Evolutionary conservation across 805 yeast species (phyloP).

Genomic region (Cyberlindnera americana): DNA sequence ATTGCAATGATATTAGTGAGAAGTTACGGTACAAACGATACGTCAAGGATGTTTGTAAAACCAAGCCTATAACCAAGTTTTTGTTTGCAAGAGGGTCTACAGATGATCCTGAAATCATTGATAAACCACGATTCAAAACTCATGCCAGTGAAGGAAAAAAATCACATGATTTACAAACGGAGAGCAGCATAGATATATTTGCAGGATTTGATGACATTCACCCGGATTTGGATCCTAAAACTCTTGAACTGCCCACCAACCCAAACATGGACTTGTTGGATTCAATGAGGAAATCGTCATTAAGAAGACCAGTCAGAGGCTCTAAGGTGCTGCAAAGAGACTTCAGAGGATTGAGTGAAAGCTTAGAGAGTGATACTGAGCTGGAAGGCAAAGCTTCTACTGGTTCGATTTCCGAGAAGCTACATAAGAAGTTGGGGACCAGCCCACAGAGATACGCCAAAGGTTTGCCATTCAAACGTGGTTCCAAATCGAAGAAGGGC

Average conservation of each 20-base stretch:
- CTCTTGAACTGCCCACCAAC: constrained; percentile 11
- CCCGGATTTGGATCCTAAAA: not conserved
- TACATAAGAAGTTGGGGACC: constrained; percentile 4
- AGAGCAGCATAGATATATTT: constrained; percentile 11
- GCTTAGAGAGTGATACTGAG: too few species aligned
- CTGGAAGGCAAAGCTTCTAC: too few species aligned
- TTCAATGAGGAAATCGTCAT: constrained; percentile 13
- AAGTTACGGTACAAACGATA: constrained; percentile 26
- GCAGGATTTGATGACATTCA: constrained; percentile 14
- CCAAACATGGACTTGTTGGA: constrained; percentile 12
- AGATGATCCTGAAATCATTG: constrained; percentile 1
- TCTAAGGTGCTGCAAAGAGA: constrained; percentile 1
- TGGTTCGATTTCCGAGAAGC: too few species aligned
- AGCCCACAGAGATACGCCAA: constrained; percentile 15
- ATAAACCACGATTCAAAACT: constrained; percentile 7
- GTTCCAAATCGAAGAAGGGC: constrained; percentile 2
- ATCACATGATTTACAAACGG: not conserved
- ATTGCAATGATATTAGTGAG: constrained; percentile 21
- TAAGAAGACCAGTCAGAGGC: constrained; percentile 8
- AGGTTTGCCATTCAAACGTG: constrained; percentile 7
- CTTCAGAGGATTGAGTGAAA: too few species aligned
- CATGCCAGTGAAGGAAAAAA: not conserved
- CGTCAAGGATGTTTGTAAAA: constrained; percentile 25
- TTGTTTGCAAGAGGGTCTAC: constrained; percentile 7
- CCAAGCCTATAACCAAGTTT: constrained; percentile 19